Conservation (phyloP, 2,329 filamentous ascomycete genomes). For the Aureobasidium melanogenum region DNA sequence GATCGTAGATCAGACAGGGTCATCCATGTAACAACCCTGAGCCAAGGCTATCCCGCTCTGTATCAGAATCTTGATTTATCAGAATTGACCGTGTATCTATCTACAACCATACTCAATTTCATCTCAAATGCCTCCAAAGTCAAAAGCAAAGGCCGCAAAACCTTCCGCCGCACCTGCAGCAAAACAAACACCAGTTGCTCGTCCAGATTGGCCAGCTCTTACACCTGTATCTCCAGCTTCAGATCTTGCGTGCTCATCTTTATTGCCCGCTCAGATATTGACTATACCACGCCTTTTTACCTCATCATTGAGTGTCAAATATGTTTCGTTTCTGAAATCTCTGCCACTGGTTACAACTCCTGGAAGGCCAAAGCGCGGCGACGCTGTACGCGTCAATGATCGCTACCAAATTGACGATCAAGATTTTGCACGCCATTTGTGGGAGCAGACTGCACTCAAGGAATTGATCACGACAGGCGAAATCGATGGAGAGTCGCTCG, state of each 20-base stretch:
- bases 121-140: slow-evolving; percentile 18
- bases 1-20: not conserved
- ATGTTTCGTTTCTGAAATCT: slow-evolving; percentile 62
- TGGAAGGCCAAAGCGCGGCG: slow-evolving; percentile 65
- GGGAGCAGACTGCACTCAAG: slow-evolving; percentile 66
- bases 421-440: slow-evolving; percentile 64
- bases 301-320: slow-evolving; percentile 62
- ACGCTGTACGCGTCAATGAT: slow-evolving; percentile 81
- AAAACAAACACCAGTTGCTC: slow-evolving; percentile 11
- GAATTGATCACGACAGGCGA: slow-evolving; percentile 42
- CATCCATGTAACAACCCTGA: not conserved
- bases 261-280: slow-evolving; percentile 59
- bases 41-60: not conserved
- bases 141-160: slow-evolving; percentile 5
- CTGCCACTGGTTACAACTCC: slow-evolving; percentile 71
- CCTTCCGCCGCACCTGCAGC: not conserved
- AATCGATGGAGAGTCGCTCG: slow-evolving; percentile 23
- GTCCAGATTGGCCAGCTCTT: slow-evolving; percentile 62
- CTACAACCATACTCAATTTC: not conserved
- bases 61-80: not conserved
- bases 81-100: no score
- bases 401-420: slow-evolving; percentile 75
- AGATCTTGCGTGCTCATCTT: slow-evolving; percentile 51
- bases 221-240: slow-evolving; percentile 58
- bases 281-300: slow-evolving; percentile 69